phyloP scores from a whole-genome alignment of 768 basidiomycete genomes.

The Serendipita vermifera region DNA sequence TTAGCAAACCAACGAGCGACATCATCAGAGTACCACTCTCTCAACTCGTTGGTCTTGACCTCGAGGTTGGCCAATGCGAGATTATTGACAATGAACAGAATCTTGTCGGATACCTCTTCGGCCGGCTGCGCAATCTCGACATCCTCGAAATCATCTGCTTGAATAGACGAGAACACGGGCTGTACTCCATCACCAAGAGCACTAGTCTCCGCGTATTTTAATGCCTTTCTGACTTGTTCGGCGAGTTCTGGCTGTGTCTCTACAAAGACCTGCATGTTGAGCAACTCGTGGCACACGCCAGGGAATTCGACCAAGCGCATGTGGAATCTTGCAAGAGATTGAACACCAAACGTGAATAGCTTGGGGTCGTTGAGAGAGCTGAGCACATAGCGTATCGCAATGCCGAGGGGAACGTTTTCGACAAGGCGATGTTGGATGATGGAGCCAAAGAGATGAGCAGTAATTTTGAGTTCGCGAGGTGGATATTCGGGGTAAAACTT shows the following conservation, averaged over 20 bases:
- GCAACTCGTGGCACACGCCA: constrained; percentile 76
- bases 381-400: constrained; percentile 91
- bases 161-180: constrained; percentile 65
- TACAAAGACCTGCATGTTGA: constrained; percentile 74
- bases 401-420: constrained; percentile 86
- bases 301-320: constrained; percentile 82
- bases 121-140: constrained; percentile 54
- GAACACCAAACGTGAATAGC: constrained; percentile 88
- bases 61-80: constrained; percentile 91
- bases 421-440: constrained; percentile 89
- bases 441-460: constrained; percentile 90
- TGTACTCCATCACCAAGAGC: constrained; percentile 28
- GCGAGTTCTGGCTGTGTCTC: constrained; percentile 77
- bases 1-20: constrained; percentile 94
- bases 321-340: constrained; percentile 82
- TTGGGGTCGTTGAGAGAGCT: constrained; percentile 89
- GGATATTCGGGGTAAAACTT: constrained; percentile 98
- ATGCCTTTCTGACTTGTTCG: constrained; percentile 53
- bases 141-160: constrained; percentile 51
- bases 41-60: constrained; percentile 74
- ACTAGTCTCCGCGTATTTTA: constrained; percentile 33
- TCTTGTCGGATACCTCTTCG: constrained; percentile 82
- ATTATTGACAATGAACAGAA: constrained; percentile 97
- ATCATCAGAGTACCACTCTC: constrained; percentile 64
- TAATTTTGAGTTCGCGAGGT: constrained; percentile 85